phyloP scores from a whole-genome alignment of 345 rosid species.

The Cardiospermum halicacabum region DNA sequence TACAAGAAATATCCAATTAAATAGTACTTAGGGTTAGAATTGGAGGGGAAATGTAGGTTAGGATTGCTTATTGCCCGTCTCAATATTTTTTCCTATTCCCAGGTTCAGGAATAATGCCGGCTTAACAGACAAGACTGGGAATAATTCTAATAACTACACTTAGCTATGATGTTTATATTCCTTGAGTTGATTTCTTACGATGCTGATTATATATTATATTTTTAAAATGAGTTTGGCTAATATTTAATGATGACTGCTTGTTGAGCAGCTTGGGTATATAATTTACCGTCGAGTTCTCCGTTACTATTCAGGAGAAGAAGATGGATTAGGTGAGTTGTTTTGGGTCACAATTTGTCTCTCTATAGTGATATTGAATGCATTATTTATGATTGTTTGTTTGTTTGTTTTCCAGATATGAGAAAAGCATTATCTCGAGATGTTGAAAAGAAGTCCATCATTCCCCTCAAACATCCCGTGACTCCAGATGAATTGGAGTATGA shows the following conservation, averaged over 20 bases:
- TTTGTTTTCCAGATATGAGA: constrained; percentile 73
- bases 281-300: constrained; percentile 84
- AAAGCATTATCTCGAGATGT: constrained; percentile 85
- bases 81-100: not conserved
- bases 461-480: constrained; percentile 80
- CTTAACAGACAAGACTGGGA: not conserved
- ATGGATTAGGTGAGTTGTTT: constrained; percentile 67
- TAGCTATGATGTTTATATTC: not conserved
- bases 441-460: constrained; percentile 79
- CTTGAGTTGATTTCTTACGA: not conserved
- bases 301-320: constrained; percentile 95
- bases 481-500: constrained; percentile 93
- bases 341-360: not conserved
- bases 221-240: no score
- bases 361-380: not conserved
- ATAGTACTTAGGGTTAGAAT: not conserved
- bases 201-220: constrained; percentile 7
- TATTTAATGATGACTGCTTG: no score
- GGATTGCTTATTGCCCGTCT: not conserved
- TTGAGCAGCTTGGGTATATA: constrained; percentile 81
- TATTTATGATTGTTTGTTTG: constrained; percentile 12
- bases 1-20: not conserved
- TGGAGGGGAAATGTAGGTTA: constrained; percentile 2
- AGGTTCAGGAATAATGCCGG: not conserved
- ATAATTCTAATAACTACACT: not conserved